Conservation (phyloP, 1,139 yeast genomes). For the Candida labiduridarum region DNA sequence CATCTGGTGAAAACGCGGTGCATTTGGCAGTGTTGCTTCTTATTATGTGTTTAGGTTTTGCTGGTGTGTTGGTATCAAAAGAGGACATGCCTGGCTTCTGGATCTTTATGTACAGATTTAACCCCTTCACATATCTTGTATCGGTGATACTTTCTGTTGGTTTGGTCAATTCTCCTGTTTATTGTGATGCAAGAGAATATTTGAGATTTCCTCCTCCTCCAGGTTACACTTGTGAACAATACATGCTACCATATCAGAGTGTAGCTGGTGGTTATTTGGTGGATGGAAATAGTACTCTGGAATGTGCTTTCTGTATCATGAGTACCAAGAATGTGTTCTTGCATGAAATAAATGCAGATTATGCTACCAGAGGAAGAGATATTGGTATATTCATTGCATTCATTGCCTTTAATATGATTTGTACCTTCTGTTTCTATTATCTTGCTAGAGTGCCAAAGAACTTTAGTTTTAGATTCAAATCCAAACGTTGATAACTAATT, state of each 20-base stretch:
- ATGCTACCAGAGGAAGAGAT: constrained; percentile 63
- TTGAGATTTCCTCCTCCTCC: constrained; percentile 34
- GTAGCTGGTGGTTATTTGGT: constrained; percentile 54
- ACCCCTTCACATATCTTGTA: constrained; percentile 67
- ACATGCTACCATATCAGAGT: constrained; percentile 47
- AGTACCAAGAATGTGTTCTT: constrained; percentile 54
- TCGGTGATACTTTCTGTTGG: constrained; percentile 30
- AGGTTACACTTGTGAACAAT: constrained; percentile 59
- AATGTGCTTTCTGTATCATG: constrained; percentile 55
- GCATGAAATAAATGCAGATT: constrained; percentile 40
- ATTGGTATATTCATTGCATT: constrained; percentile 55
- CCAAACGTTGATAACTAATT: not conserved
- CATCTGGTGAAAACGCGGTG: constrained; percentile 42
- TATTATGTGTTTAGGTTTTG: constrained; percentile 35
- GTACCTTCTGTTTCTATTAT: constrained; percentile 65
- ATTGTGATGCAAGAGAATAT: constrained; percentile 29
- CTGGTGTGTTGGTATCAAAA: constrained; percentile 33
- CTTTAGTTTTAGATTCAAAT: not conserved
- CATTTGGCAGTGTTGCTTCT: constrained; percentile 25
- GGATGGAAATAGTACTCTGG: constrained; percentile 26
- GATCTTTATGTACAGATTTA: constrained; percentile 63
- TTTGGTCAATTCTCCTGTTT: constrained; percentile 25
- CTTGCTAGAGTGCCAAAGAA: constrained; percentile 69
- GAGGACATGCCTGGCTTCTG: constrained; percentile 37
- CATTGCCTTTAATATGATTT: constrained; percentile 53